Conservation (phyloP, 768 basidiomycete genomes). For the Rhizopogon roseolus region DNA sequence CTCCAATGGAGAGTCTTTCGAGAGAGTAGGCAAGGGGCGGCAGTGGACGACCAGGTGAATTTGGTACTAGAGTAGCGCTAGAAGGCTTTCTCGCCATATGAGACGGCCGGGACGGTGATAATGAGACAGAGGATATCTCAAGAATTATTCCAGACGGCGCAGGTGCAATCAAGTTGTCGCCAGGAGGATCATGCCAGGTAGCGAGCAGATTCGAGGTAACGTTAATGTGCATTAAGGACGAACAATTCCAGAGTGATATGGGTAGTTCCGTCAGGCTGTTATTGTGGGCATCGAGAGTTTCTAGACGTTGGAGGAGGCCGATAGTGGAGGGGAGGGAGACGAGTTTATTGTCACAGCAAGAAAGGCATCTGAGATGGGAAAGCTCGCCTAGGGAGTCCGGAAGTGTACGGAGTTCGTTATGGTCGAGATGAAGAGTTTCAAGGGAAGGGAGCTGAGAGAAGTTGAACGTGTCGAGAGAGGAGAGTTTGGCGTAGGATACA, state of each 20-base stretch:
- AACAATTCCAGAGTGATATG: constrained; percentile 77
- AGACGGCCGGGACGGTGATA: constrained; percentile 11
- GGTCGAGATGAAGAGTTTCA: constrained; percentile 67
- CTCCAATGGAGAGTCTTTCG: constrained; percentile 78
- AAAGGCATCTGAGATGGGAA: constrained; percentile 61
- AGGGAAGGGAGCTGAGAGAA: constrained; percentile 73
- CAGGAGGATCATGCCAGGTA: constrained; percentile 63
- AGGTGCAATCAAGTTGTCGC: constrained; percentile 23
- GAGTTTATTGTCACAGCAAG: constrained; percentile 90
- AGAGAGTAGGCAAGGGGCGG: constrained; percentile 69
- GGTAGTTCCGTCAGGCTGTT: constrained; percentile 83
- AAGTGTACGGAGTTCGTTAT: constrained; percentile 81
- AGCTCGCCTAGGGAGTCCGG: constrained; percentile 83
- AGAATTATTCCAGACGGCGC: constrained; percentile 16
- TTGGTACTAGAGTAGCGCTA: constrained; percentile 23
- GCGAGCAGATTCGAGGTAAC: constrained; percentile 83
- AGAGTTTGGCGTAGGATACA: constrained; percentile 84
- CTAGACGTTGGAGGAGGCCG: constrained; percentile 69
- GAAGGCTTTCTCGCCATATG: constrained; percentile 29
- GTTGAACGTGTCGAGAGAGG: constrained; percentile 70
- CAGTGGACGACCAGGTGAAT: constrained; percentile 22
- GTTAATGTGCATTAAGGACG: constrained; percentile 68
- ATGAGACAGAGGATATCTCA: constrained; percentile 10
- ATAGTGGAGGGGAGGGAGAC: constrained; percentile 70
- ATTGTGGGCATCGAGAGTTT: constrained; percentile 82